Evolutionary conservation across 768 basidiomycete genomes (phyloP).

Genomic region (Pisolithus sp.): DNA sequence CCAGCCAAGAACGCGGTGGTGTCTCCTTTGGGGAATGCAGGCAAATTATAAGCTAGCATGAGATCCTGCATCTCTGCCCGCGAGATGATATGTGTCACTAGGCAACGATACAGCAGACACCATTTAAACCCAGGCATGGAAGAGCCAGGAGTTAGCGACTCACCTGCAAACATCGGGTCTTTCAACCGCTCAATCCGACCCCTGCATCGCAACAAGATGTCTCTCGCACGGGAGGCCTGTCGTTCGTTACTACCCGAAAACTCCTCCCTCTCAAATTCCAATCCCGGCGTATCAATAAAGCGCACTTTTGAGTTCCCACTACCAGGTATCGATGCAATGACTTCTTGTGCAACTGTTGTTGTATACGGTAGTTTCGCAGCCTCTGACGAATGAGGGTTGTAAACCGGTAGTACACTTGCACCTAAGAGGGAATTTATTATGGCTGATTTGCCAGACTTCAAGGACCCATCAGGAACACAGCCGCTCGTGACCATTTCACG

Average conservation of each 20-base stretch:
- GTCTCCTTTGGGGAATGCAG: conserved; percentile 70
- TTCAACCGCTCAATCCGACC: conserved; percentile 83
- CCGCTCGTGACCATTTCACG: background rate
- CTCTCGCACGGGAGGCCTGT: conserved; percentile 39
- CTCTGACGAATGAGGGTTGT: conserved; percentile 38
- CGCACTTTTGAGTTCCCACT: conserved; percentile 38
- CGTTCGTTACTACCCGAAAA: conserved; percentile 25
- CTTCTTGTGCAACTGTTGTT: conserved; percentile 67
- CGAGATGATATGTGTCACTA: conserved; percentile 64
- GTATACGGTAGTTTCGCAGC: conserved; percentile 51
- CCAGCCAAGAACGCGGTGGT: conserved; percentile 66
- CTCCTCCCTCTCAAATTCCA: conserved; percentile 42
- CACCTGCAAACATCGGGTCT: conserved; percentile 67
- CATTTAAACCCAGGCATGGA: background rate
- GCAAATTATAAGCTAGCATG: conserved; percentile 82
- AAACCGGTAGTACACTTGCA: conserved; percentile 49
- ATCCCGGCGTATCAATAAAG: conserved; percentile 86
- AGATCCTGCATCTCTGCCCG: conserved; percentile 73
- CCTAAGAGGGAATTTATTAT: conserved; percentile 73
- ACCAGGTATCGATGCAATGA: conserved; percentile 42
- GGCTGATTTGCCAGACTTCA: conserved; percentile 76
- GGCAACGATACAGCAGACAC: conserved; percentile 9
- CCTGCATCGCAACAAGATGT: conserved; percentile 72
- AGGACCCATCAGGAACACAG: conserved; percentile 3
- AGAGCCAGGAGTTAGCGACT: conserved; percentile 20